These are phyloP conservation scores for Exserohilum rostratum DNA, from an alignment of 2,329 filamentous ascomycete species.

Conservation along the genomic window DNA sequence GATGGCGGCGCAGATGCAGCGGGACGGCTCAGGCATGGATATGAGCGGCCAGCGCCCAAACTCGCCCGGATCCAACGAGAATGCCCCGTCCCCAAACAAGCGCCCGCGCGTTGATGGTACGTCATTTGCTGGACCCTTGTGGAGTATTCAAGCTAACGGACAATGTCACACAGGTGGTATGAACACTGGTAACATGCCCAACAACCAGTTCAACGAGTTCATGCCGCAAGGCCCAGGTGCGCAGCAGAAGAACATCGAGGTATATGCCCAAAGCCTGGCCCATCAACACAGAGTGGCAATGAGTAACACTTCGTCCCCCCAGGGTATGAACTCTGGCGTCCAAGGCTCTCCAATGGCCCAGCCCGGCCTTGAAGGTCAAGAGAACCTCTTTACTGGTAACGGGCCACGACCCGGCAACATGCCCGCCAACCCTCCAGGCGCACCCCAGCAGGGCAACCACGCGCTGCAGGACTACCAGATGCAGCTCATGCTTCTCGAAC, in stretches of 20 bases:
- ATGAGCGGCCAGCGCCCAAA: conserved; percentile 77
- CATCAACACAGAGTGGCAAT: conserved; percentile 82
- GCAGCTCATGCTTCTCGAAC: conserved; percentile 85
- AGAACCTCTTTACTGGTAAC: conserved; percentile 45
- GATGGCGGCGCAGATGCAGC: conserved; percentile 79
- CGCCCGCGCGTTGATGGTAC: conserved; percentile 79
- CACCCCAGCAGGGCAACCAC: conserved; percentile 70
- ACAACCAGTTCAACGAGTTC: conserved; percentile 74
- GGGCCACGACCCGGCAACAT: conserved; percentile 51
- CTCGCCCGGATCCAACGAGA: conserved; percentile 82
- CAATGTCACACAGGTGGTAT: conserved; percentile 73
- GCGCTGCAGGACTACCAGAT: conserved; percentile 87
- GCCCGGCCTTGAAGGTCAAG: conserved; percentile 51
- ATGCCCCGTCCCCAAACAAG: conserved; percentile 91
- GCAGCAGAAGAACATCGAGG: conserved; percentile 83
- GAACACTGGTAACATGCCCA: conserved; percentile 73
- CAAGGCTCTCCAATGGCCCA: conserved; percentile 85
- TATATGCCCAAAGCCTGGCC: conserved; percentile 83
- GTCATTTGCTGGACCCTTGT: conserved; percentile 58
- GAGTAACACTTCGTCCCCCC: conserved; percentile 80
- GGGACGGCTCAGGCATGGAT: conserved; percentile 86
- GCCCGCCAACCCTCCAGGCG: conserved; percentile 63
- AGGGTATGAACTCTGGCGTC: conserved; percentile 71
- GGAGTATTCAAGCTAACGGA: conserved; percentile 57
- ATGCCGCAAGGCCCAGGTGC: conserved; percentile 60